Evolutionary conservation across 768 basidiomycete species (phyloP).

Genomic region (Cystobasidium ongulense): DNA sequence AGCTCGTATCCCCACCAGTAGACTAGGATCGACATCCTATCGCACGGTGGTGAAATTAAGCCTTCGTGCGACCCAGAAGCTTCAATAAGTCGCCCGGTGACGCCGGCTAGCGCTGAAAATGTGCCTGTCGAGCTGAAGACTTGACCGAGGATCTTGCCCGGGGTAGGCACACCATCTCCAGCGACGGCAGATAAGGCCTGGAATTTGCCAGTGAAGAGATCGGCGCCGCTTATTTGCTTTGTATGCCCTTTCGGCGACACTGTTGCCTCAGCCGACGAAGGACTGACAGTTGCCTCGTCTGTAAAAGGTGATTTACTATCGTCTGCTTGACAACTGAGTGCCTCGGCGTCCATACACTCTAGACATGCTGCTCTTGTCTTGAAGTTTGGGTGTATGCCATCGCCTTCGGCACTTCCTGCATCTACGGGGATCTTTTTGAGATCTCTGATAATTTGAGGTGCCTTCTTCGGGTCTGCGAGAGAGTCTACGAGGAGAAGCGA

Average conservation of each 20-base stretch:
- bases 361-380: conserved; percentile 1
- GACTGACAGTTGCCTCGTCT: not conserved
- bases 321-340: not conserved
- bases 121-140: conserved; percentile 12
- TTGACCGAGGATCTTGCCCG: conserved; percentile 23
- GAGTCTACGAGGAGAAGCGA: conserved; percentile 1
- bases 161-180: not conserved
- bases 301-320: not conserved
- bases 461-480: conserved; percentile 8
- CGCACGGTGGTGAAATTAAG: conserved; percentile 27
- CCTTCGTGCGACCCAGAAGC: conserved; percentile 24
- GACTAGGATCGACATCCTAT: conserved; percentile 34
- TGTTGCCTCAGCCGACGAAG: not conserved
- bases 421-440: conserved; percentile 15
- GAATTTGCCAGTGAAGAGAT: not conserved
- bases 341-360: conserved; percentile 7
- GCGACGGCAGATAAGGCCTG: not conserved
- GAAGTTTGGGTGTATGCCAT: not conserved
- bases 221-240: not conserved
- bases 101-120: conserved; percentile 18
- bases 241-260: not conserved
- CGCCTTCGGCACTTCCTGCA: not conserved
- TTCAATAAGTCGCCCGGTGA: conserved; percentile 5
- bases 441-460: not conserved
- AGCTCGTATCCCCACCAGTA: conserved; percentile 68